Base-by-base conservation (phyloP, 2,329 filamentous ascomycete genomes). In the Diaporthe destruens region DNA sequence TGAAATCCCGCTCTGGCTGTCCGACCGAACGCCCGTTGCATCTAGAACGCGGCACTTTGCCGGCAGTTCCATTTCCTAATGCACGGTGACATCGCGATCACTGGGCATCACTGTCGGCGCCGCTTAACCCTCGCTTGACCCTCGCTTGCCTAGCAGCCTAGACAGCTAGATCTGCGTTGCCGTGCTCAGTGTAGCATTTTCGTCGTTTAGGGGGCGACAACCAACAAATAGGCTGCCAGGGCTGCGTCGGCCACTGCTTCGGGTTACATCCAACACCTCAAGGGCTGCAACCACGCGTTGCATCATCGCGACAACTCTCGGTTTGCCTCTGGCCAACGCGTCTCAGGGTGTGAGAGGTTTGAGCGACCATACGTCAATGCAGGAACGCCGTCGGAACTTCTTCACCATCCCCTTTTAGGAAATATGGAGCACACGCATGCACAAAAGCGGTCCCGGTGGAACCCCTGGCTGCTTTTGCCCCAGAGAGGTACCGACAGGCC, bases 41-140 rank as follows among this genome's bases (percentile, higher is more conserved):
- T 61, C 68, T 61, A 70, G 68, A 61, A 53, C 55, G 39, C 68
- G 68, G 68, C 42, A 61, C 55, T 70, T 59, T 16, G n/a, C 55
- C 67, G 53, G 55, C 44, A 61, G 16, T 61, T 36, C 44, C 54
- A 51, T 54, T 20, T n/a, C 23, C 54, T 61, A 70, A 70, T 70
- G 67, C 67, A 42, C 44, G 54, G 44, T 70, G 42, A 32, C 55
- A 57, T 36, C 47, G 20, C 36, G 59, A 6, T 29, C 20, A 51
- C 42, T 39, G 67, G 9, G n/a, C 23, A 51, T 47, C n/a, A 59
- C 32, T 25, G 18, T 20, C 16, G 66, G 20, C 39, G 44, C 8
- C 42, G 44, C 55, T 61, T 63, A 16, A 23, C 16, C 55, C 53
- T 44, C 42, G 42, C 42, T 44, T 44, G 42, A 7, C 44, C 29